Base-by-base conservation (phyloP, 2,329 filamentous ascomycete genomes). In the Talaromyces atroroseus region DNA sequence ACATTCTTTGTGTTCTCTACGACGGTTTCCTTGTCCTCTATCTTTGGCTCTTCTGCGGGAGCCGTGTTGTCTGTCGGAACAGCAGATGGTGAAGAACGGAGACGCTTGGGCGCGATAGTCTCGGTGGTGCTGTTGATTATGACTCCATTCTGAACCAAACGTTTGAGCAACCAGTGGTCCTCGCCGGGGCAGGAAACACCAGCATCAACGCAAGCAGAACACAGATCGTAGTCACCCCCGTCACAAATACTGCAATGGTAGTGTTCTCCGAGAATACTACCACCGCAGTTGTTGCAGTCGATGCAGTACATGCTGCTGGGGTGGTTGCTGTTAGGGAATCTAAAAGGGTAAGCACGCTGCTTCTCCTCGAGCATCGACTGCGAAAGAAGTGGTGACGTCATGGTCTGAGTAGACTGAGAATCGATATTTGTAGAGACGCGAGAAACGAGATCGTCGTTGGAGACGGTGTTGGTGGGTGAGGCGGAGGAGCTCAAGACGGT, bases 161-260 rank as follows among this genome's bases (percentile, higher is more conserved):
- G 87, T 82, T 95, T 96, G 72, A 97, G 92, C 73, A 99, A 80
- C 92, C 91, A 96, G 76, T 99, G 94, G 61, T 84, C 82, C 29
- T 86, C 82, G 57, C 86, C 86, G 60, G 85, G 82, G 77, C 95
- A 99, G 42, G 88, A 82, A 57, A 88, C 80, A 61, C 92, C 92
- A 44, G 80, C 76, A 50, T 85, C 81, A 49, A 96, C 84, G 66
- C 94, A 99, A 5, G 78, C 73, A 61, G 85, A 81, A 79, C 95
- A 99, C 29, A 99, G 82, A 68, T 99, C 94, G 66, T 92, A 99
- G 71, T 99, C 94, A 42, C 92, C 94, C 57, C 88, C 84, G 62
- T 97, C 90, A 69, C 94, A 99, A 57, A 88, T 89, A 62, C 89
- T 89, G 79, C 95, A 99, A 76, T 99, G 94, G 73, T 89, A 99